These are phyloP conservation scores for Boletus vinaceobasis DNA, from an alignment of 768 basidiomycete genomes.

Conservation along the genomic window DNA sequence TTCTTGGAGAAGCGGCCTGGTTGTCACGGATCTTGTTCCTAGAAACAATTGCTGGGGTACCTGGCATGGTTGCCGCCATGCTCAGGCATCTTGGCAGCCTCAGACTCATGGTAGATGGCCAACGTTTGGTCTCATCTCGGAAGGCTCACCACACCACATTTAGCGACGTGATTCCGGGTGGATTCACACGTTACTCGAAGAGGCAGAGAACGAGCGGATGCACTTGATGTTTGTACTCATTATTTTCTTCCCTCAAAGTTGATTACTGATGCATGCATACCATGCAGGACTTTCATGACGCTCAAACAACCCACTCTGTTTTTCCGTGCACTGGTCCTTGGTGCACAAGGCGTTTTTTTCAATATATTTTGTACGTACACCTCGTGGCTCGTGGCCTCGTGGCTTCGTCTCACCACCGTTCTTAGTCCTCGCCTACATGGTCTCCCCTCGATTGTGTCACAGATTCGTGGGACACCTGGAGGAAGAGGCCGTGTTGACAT, in stretches of 20 bases:
- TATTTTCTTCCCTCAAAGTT: neutral
- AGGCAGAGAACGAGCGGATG: constrained; percentile 98
- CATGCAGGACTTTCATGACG: constrained; percentile 88
- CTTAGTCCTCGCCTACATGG: constrained; percentile 70
- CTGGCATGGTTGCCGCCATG: constrained; percentile 91
- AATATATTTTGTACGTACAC: constrained; percentile 74
- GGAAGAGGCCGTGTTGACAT: constrained; percentile 93
- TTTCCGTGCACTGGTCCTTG: constrained; percentile 81
- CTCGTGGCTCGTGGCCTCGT: constrained; percentile 14
- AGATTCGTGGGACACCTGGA: constrained; percentile 92
- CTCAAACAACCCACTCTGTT: constrained; percentile 74
- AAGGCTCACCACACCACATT: constrained; percentile 3
- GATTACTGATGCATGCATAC: constrained; percentile 15
- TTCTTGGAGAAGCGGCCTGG: constrained; percentile 77
- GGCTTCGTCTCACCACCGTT: constrained; percentile 14
- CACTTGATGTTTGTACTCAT: constrained; percentile 65
- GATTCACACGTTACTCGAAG: constrained; percentile 92
- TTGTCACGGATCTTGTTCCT: constrained; percentile 66
- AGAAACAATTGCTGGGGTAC: constrained; percentile 91
- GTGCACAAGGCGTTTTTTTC: constrained; percentile 89
- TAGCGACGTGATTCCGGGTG: constrained; percentile 61
- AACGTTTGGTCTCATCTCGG: constrained; percentile 6
- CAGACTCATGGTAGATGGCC: constrained; percentile 69
- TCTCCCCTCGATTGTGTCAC: constrained; percentile 75
- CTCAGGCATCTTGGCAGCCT: constrained; percentile 86